Percentiles rank a stretch among this genome's conserved stretches.
Evolutionary conservation across 495 filamentous ascomycete genomes (phyloP).

Genomic region (Penicillium maclennaniae): DNA sequence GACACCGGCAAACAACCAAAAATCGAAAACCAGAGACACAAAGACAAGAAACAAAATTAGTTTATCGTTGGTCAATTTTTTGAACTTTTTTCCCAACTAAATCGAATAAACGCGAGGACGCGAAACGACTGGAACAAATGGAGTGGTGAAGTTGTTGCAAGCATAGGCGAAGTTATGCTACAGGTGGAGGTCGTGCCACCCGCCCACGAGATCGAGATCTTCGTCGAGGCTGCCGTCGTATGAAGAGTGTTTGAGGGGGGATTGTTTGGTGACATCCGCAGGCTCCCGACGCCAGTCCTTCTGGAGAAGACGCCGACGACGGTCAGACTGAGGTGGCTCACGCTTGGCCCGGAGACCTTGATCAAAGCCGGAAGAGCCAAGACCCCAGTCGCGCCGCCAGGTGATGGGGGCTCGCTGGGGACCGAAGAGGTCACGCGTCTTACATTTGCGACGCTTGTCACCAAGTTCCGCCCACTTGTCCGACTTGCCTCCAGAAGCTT

Average conservation of each 20-base stretch:
- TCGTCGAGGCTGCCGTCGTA: conserved; percentile 60
- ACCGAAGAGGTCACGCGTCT: conserved; percentile 42
- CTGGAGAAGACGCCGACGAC: conserved; percentile 40
- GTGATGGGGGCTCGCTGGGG: conserved; percentile 40
- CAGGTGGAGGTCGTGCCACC: conserved; percentile 65
- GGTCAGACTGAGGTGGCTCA: conserved; percentile 38
- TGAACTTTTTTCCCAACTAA: conserved; percentile 29
- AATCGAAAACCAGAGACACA: conserved; percentile 16
- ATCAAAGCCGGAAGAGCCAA: conserved; percentile 52
- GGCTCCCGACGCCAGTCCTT: conserved; percentile 66
- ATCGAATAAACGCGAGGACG: conserved; percentile 16
- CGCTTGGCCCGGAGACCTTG: conserved; percentile 47
- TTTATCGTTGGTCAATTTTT: conserved; percentile 30
- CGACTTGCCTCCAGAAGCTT: conserved; percentile 43
- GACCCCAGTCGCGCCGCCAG: conserved; percentile 51
- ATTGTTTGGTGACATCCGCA: conserved; percentile 28
- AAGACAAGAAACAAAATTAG: conserved; percentile 17
- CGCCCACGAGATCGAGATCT: conserved; percentile 86
- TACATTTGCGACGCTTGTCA: conserved; percentile 68
- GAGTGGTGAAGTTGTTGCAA: conserved; percentile 2
- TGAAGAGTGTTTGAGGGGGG: conserved; percentile 20
- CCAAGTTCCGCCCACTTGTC: conserved; percentile 90
- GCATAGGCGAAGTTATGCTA: conserved; percentile 25
- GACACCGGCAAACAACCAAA: conserved; percentile 18
- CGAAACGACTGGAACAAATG: conserved; percentile 7